Percentiles rank a stretch among this genome's conserved stretches.
Conservation (phyloP, 768 basidiomycete genomes). For the Neoboletus brunneissimus region DNA sequence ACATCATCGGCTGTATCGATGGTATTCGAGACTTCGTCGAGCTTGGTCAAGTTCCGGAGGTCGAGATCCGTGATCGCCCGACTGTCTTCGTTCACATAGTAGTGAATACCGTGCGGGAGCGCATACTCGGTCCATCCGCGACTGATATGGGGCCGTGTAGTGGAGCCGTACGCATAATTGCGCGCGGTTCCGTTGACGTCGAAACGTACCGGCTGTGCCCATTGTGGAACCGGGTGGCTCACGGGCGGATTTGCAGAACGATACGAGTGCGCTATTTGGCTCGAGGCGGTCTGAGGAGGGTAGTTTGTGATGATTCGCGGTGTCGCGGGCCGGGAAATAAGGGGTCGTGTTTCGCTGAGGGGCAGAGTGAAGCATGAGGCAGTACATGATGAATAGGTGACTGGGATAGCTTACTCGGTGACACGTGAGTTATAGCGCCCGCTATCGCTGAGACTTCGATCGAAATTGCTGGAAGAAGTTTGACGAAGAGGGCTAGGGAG, state of each 20-base stretch:
- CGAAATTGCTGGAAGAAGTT: conserved; percentile 17
- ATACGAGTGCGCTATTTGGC: conserved; percentile 26
- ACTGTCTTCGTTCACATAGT: conserved; percentile 64
- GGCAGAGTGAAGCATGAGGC: background rate
- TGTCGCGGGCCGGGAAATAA: conserved; percentile 40
- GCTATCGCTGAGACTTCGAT: conserved; percentile 15
- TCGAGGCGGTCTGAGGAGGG: conserved; percentile 16
- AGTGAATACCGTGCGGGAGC: conserved; percentile 69
- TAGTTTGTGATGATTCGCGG: conserved; percentile 28
- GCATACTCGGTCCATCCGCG: conserved; percentile 75
- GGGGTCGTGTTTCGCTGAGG: conserved; percentile 51
- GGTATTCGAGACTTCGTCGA: conserved; percentile 41
- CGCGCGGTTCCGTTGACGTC: conserved; percentile 32
- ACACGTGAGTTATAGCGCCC: conserved; percentile 9
- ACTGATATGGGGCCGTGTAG: conserved; percentile 17
- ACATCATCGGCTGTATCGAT: conserved; percentile 30
- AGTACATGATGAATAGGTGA: too few species aligned
- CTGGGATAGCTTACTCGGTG: conserved; percentile 25
- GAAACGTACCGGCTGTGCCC: conserved; percentile 25
- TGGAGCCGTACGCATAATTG: conserved; percentile 27
- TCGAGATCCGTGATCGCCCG: conserved; percentile 71
- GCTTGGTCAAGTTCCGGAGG: conserved; percentile 48
- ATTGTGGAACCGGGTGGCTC: conserved; percentile 29
- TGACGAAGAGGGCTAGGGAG: conserved; percentile 16
- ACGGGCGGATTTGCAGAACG: conserved; percentile 18